These are phyloP conservation scores for Penicillium turbatum DNA, from an alignment of 495 filamentous ascomycete genomes.

Conservation along the genomic window DNA sequence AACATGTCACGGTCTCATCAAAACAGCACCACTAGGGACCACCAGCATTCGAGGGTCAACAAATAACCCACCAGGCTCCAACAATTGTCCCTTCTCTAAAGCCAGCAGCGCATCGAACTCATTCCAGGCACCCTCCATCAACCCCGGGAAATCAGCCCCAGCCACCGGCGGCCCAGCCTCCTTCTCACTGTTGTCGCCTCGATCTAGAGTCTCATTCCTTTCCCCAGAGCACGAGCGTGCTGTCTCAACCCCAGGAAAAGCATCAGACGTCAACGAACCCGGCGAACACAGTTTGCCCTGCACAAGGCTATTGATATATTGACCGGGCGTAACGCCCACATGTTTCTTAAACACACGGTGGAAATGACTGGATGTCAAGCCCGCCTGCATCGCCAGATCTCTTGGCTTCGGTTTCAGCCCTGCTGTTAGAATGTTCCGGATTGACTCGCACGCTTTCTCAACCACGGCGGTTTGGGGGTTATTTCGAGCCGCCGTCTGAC, in stretches of 20 bases:
- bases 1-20: neutral
- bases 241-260: constrained; percentile 14
- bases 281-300: constrained; percentile 5
- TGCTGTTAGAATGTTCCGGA: constrained; percentile 23
- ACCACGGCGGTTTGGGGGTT: constrained; percentile 45
- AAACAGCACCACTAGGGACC: neutral
- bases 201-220: constrained; percentile 3
- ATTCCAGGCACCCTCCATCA: constrained; percentile 29
- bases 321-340: constrained; percentile 57
- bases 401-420: constrained; percentile 41
- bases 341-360: constrained; percentile 59
- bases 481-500: constrained; percentile 27
- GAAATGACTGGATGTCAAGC: constrained; percentile 57
- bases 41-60: constrained; percentile 20
- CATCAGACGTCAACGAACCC: constrained; percentile 7
- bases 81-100: constrained; percentile 22
- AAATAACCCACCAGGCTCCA: constrained; percentile 7
- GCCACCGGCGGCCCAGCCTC: constrained; percentile 12
- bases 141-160: constrained; percentile 4
- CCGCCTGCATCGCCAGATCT: constrained; percentile 49
- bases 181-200: constrained; percentile 6
- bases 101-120: constrained; percentile 38
- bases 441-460: constrained; percentile 40
- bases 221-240: constrained; percentile 2
- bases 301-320: constrained; percentile 35